These are phyloP conservation scores for Pestalotiopsis sp. DNA, from an alignment of 2,329 filamentous ascomycete genomes.

Conservation along the genomic window DNA sequence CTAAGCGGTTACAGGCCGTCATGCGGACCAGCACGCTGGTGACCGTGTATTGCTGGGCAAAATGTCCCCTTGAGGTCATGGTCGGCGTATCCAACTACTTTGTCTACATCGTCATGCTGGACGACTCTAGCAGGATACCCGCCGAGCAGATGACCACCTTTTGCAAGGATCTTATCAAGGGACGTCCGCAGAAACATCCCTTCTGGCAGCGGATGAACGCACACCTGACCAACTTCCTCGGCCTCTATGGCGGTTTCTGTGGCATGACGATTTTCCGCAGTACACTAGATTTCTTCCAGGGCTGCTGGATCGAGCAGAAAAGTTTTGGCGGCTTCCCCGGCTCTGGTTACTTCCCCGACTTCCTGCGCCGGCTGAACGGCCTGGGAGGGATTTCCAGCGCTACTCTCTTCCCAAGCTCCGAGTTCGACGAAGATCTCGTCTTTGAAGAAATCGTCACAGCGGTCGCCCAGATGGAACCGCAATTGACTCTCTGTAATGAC, in stretches of 20 bases:
- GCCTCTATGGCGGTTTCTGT: slow-evolving; percentile 22
- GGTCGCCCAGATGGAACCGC: slow-evolving; percentile 22
- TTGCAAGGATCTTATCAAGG: slow-evolving; percentile 20
- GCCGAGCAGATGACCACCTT: slow-evolving; percentile 18
- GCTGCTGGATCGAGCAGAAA: slow-evolving; percentile 25
- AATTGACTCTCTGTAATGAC: slow-evolving; percentile 23
- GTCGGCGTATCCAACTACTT: slow-evolving; percentile 23
- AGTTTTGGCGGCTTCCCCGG: slow-evolving; percentile 22
- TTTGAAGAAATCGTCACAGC: slow-evolving; percentile 21
- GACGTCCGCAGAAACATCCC: slow-evolving; percentile 17
- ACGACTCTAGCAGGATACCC: slow-evolving; percentile 20
- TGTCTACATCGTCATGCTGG: slow-evolving; percentile 22
- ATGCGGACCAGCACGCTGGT: slow-evolving; percentile 29
- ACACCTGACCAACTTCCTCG: slow-evolving; percentile 20
- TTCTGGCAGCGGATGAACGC: slow-evolving; percentile 23
- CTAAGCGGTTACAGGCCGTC: slow-evolving; percentile 16
- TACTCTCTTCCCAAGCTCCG: not conserved
- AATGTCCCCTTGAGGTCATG: slow-evolving; percentile 21
- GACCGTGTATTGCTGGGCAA: slow-evolving; percentile 31
- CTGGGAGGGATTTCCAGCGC: slow-evolving; percentile 16
- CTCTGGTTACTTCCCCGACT: slow-evolving; percentile 21
- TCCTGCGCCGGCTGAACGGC: slow-evolving; percentile 24
- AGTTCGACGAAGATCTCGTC: slow-evolving; percentile 18
- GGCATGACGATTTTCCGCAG: slow-evolving; percentile 21
- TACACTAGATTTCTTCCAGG: slow-evolving; percentile 19